Conservation (phyloP, 331 rosid species). For the Dryas integrifolia region DNA sequence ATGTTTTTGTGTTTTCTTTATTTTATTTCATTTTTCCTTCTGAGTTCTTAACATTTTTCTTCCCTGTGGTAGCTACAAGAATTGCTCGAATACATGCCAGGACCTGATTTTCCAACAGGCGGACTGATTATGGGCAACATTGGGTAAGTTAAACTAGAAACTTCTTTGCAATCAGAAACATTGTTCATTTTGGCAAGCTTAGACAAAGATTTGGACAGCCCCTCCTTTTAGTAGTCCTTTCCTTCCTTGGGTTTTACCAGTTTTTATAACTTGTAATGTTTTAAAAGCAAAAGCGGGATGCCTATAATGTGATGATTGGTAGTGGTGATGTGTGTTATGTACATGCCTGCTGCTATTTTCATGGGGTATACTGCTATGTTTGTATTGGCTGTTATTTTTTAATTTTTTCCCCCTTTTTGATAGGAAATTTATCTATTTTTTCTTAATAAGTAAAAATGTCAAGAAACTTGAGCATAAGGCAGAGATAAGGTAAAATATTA, state of each 20-base stretch:
- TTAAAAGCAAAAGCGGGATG: not conserved
- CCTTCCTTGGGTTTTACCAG: slow-evolving; percentile 4
- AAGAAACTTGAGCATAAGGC: not conserved
- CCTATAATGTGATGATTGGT: not conserved
- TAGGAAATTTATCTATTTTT: not conserved
- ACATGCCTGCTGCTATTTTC: not conserved
- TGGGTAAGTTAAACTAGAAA: slow-evolving; percentile 55
- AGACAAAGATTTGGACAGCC: not conserved
- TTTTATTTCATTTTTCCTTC: not conserved
- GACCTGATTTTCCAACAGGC: slow-evolving; percentile 98
- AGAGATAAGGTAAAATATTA: not conserved
- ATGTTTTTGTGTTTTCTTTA: not conserved
- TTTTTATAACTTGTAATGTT: not conserved
- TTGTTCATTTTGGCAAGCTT: not conserved
- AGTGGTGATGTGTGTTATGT: not conserved
- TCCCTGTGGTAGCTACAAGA: slow-evolving; percentile 71
- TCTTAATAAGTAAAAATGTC: not conserved
- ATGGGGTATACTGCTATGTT: not conserved
- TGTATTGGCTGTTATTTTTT: not conserved
- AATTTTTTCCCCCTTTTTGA: no score
- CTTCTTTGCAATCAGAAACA: not conserved
- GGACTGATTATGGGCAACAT: slow-evolving; percentile 92
- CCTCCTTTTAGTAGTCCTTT: not conserved
- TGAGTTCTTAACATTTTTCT: slow-evolving; percentile 22
- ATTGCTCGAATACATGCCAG: slow-evolving; percentile 98